phyloP scores from a whole-genome alignment of 495 filamentous ascomycete species.

The Sabuloglossum arenarium region DNA sequence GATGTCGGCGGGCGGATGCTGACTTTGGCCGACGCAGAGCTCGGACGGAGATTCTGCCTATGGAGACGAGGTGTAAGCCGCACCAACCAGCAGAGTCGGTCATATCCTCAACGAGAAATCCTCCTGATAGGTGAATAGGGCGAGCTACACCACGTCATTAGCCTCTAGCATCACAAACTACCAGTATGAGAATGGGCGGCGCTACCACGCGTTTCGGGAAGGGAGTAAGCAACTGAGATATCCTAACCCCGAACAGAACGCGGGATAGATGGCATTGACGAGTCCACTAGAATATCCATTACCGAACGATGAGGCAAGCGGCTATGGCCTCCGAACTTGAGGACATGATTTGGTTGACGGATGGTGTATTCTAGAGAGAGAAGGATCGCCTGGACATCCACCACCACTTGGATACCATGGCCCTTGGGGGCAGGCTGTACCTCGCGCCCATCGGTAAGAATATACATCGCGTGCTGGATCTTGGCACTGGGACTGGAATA shows the following conservation, averaged over 20 bases:
- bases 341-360: not conserved
- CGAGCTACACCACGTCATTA: constrained; percentile 2
- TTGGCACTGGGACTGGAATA: constrained; percentile 35
- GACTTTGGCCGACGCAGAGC: not conserved
- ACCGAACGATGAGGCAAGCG: constrained; percentile 6
- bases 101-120: too few species aligned
- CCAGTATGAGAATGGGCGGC: constrained; percentile 4
- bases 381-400: constrained; percentile 52
- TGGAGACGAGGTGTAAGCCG: not conserved
- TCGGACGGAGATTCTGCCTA: not conserved
- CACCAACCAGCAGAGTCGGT: too few species aligned
- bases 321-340: not conserved
- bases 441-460: constrained; percentile 35
- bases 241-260: not conserved
- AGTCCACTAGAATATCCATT: not conserved
- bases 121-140: too few species aligned
- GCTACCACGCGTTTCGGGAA: constrained; percentile 1
- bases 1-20: too few species aligned
- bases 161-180: constrained; percentile 4
- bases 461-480: constrained; percentile 39
- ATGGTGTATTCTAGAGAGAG: constrained; percentile 18
- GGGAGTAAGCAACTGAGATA: not conserved
- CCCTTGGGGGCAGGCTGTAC: constrained; percentile 34
- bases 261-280: not conserved
- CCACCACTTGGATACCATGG: constrained; percentile 36